phyloP scores from a whole-genome alignment of 345 rosid genomes.

The Mallotus nudiflorus region DNA sequence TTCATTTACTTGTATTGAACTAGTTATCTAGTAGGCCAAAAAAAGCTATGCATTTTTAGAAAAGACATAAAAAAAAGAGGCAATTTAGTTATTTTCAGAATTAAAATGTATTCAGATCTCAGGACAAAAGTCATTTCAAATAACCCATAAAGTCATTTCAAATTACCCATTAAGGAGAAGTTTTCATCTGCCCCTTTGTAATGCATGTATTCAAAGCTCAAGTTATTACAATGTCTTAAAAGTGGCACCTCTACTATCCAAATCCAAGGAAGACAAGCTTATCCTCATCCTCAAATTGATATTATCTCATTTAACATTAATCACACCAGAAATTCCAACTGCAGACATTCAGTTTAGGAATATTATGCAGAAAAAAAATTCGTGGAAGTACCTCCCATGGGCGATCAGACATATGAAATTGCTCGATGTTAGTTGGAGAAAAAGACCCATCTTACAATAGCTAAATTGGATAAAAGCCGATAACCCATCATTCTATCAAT shows the following conservation, averaged over 20 bases:
- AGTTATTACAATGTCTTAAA: no score
- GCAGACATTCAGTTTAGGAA: background rate
- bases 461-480: constrained; percentile 88
- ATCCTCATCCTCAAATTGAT: background rate
- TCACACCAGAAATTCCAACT: background rate
- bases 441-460: constrained; percentile 96
- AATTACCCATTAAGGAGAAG: no score
- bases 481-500: constrained; percentile 99
- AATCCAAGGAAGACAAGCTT: background rate
- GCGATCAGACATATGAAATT: constrained; percentile 80
- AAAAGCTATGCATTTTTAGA: background rate
- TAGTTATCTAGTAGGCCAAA: background rate
- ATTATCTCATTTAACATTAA: background rate
- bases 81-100: no score
- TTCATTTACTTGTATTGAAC: background rate
- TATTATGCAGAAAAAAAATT: background rate
- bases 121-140: background rate
- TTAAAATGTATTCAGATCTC: no score
- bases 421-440: constrained; percentile 70
- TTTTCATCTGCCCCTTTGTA: no score
- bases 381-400: constrained; percentile 81
- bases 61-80: background rate
- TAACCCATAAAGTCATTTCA: no score
- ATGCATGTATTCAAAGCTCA: no score
- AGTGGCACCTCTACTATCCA: background rate